These are phyloP conservation scores for Medicago ruthenica DNA, from an alignment of 306 rosid genomes.

Conservation along the genomic window DNA sequence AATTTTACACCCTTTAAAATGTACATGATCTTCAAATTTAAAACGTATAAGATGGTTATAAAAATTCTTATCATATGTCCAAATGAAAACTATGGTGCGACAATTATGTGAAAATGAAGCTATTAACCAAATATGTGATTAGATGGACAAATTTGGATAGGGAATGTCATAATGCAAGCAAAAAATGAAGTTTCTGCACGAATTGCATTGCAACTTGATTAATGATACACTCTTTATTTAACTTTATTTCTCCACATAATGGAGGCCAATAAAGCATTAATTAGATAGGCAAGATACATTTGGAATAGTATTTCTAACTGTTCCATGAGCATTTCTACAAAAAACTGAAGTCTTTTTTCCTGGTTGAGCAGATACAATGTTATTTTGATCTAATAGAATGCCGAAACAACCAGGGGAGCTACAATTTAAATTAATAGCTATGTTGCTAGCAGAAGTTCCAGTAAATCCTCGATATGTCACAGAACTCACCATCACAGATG, in stretches of 20 bases:
- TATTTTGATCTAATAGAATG: constrained; percentile 21
- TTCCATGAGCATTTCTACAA: constrained; percentile 42
- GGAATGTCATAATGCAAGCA: too few species aligned
- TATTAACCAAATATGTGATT: too few species aligned
- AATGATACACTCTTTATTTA: too few species aligned
- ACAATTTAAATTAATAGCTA: constrained; percentile 38
- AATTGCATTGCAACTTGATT: too few species aligned
- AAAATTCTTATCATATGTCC: too few species aligned
- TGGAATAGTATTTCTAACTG: not conserved
- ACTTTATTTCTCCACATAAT: not conserved
- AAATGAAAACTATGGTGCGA: too few species aligned
- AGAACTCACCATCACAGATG: constrained; percentile 34
- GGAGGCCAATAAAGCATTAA: not conserved
- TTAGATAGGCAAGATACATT: constrained; percentile 14
- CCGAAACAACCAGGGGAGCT: constrained; percentile 13
- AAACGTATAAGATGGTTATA: too few species aligned
- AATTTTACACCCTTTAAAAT: too few species aligned
- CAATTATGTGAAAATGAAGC: too few species aligned
- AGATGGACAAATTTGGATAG: too few species aligned
- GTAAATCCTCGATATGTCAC: constrained; percentile 39
- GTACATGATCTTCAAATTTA: too few species aligned
- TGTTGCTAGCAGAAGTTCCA: constrained; percentile 39
- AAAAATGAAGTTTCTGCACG: too few species aligned
- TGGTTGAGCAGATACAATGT: not conserved
- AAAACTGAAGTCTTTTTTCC: not conserved